Evolutionary conservation across 352 stramenopile species (phyloP).

Genomic region (Phytopythium helicoides): DNA sequence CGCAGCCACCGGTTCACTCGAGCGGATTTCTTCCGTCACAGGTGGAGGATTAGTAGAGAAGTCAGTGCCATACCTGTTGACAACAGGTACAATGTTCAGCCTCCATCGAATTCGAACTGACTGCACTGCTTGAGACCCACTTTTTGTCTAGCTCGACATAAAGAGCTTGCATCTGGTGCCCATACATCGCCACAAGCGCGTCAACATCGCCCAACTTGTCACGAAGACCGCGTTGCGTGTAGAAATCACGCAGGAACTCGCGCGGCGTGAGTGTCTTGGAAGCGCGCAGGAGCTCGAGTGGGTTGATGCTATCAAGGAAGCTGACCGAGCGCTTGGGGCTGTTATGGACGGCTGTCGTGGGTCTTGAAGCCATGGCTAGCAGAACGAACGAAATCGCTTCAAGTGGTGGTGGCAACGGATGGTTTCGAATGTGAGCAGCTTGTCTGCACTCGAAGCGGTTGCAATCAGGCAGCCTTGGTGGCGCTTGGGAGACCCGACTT

Average conservation of each 20-base stretch:
- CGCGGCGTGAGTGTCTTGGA: conserved; percentile 42
- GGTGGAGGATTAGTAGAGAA: conserved; percentile 49
- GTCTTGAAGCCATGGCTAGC: background rate
- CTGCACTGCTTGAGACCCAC: conserved; percentile 24
- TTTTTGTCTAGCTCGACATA: conserved; percentile 73
- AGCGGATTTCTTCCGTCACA: conserved; percentile 30
- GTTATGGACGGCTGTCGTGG: background rate
- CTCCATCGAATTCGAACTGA: too few species aligned
- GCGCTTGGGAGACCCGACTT: too few species aligned
- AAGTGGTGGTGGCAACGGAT: background rate
- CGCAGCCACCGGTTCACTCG: conserved; percentile 20
- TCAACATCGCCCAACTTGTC: conserved; percentile 77
- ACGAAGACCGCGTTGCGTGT: conserved; percentile 51
- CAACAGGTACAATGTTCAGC: background rate
- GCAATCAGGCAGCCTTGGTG: too few species aligned
- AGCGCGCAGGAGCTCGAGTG: conserved; percentile 51
- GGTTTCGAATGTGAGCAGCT: too few species aligned
- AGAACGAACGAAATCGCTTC: background rate
- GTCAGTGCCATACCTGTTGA: conserved; percentile 56
- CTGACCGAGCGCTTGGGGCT: conserved; percentile 10
- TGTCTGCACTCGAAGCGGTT: too few species aligned
- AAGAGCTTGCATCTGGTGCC: conserved; percentile 47
- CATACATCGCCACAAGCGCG: conserved; percentile 47
- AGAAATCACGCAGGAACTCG: conserved; percentile 76
- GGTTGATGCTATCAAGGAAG: conserved; percentile 60